Evolutionary conservation across 1,284 basidiomycete genomes (phyloP).

Genomic region (Singerocomus rubriflavus): DNA sequence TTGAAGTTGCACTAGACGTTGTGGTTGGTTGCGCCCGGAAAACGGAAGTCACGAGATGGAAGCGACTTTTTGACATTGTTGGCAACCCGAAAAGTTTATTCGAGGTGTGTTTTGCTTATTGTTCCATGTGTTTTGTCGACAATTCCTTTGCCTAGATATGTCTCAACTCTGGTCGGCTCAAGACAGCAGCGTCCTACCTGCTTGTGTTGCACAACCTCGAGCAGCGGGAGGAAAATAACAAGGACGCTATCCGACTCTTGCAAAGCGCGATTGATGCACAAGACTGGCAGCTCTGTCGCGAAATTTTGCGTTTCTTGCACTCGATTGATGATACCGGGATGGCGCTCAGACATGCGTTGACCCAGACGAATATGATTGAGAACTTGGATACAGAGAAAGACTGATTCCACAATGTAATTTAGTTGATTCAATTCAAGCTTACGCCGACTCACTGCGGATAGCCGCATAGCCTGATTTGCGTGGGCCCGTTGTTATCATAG

Average conservation of each 20-base stretch:
- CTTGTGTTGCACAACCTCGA: constrained; percentile 93
- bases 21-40: constrained; percentile 97
- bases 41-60: constrained; percentile 93
- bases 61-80: constrained; percentile 83
- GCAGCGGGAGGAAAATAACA: constrained; percentile 76
- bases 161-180: constrained; percentile 69
- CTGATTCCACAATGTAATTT: neutral
- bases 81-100: constrained; percentile 91
- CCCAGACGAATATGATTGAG: constrained; percentile 35
- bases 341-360: constrained; percentile 63
- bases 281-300: constrained; percentile 82
- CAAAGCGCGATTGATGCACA: constrained; percentile 69
- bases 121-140: neutral
- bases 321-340: constrained; percentile 85
- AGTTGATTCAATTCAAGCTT: neutral
- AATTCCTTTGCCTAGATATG: constrained; percentile 55
- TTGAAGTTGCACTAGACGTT: constrained; percentile 86
- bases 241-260: constrained; percentile 77
- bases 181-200: constrained; percentile 91
- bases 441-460: neutral
- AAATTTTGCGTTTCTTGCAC: constrained; percentile 87
- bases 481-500: neutral
- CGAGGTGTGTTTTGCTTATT: constrained; percentile 52
- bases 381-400: neutral
- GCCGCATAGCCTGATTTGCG: neutral